Evolutionary conservation across 148 eudicot genomes (phyloP), one percentile per base, ranked within the genome.

Genomic region (Persicaria tinctoria): DNA sequence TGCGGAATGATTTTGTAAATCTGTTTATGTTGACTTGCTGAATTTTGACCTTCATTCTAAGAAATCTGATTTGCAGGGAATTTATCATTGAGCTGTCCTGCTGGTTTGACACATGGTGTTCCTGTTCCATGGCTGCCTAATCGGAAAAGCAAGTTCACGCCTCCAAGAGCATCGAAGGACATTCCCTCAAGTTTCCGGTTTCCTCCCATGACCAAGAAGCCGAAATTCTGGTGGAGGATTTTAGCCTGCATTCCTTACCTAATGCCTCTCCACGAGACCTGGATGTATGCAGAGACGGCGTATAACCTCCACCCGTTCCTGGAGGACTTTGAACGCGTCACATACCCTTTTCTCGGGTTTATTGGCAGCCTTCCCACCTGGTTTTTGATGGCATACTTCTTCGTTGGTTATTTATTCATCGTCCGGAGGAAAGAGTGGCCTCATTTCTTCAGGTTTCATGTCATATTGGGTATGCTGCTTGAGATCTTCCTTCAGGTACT

Each of bases 361-460:
- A 60, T 89, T 55, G 83, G 86, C 51, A 79, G 77, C 55, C 79
- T 93, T n/a, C 98, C 98, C 1, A 80, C 74, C 51, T 84, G 93
- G 87, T 84, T 89, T 72, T 70, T 84, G 4, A 84, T 88, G 69
- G 84, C 84, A 0, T 89, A 91, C 70, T 82, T 86, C 46, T 74
- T 88, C 16, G 78, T 84, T 9, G 87, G 87, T 20, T 93, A 87
- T 77, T 86, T 91, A 16, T 86, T 84, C 57, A 73, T 93, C 0
- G 97, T 93, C 49, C 86, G 93, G 82, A 78, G 85, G 70, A 87
- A 91, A 79, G 89, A 86, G 64, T 88, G 89, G 91, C 98, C 98
- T 5, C 92, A 89, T 79, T 93, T 93, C 78, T 86, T 91, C 14
- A 82, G 97, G 75, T 88, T 88, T 74, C 94, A 93, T 77, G 94